Evolutionary conservation across 116 monocot genomes (phyloP).

Genomic region (Cymodocea nodosa): DNA sequence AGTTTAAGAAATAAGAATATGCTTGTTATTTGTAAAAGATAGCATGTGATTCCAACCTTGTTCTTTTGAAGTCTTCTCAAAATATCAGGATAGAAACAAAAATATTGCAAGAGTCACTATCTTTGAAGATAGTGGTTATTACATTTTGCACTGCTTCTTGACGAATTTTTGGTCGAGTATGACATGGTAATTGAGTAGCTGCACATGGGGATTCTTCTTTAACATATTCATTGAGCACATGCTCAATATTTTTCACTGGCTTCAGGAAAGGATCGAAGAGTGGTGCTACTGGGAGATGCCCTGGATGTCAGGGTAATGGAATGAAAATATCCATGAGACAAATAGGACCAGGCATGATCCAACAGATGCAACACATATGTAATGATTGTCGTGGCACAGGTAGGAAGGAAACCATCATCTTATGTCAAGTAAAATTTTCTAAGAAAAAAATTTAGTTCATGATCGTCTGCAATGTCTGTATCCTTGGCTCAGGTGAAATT

Average conservation of each 20-base stretch:
- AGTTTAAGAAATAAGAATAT: no score
- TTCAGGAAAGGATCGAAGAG: conserved; percentile 69
- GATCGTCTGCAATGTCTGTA: background rate
- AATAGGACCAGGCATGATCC: conserved; percentile 69
- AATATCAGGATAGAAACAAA: no score
- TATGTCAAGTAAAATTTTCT: background rate
- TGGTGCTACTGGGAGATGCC: conserved; percentile 51
- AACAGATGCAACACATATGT: conserved; percentile 69
- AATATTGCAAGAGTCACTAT: no score
- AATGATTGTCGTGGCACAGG: conserved; percentile 66
- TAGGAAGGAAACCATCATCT: conserved; percentile 1
- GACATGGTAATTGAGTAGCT: no score
- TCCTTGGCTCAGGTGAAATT: conserved; percentile 45
- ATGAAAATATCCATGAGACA: conserved; percentile 44
- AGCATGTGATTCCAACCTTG: no score
- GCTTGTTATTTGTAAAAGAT: no score
- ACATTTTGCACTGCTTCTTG: no score
- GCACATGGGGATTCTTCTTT: no score
- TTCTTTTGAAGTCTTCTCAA: no score
- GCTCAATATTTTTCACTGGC: conserved; percentile 4
- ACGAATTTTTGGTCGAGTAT: no score
- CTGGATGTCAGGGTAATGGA: conserved; percentile 54
- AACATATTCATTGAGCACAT: no score
- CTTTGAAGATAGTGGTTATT: no score
- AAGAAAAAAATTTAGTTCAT: background rate